Evolutionary conservation across 2,329 filamentous ascomycete species (phyloP), one percentile per base, ranked within the genome.

Genomic region (Fusarium chaquense): DNA sequence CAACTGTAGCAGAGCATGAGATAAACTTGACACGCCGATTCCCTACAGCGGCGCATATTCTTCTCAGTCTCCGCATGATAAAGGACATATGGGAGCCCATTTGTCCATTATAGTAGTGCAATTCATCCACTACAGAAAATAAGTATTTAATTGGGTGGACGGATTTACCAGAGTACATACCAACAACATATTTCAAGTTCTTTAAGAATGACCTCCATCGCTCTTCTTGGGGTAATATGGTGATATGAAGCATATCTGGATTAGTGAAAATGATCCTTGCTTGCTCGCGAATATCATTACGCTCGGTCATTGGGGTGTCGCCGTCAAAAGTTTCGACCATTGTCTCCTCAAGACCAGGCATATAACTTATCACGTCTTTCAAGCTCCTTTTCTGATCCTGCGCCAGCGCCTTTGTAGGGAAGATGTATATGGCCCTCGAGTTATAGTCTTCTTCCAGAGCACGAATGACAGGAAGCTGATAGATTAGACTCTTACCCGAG

Each of bases 401-500:
- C 0, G 96, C 95, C 18, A 99, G 82, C 2, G 96, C 96, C 80
- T 99, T 99, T 0, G 96, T 99, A 0, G 96, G 96, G 65, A 99
- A 99, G 36, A 99, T 97, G 77, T 98, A 98, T 90, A 99, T 93
- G 4, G 96, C 96, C 73, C 96, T 86, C 11, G 93, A 92, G 58
- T 90, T 84, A 3, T 80, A 82, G 74, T 98, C 92, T 54, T 88
- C 84, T 78, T 99, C 95, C 3, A 99, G 82, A 51, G 93, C 91
- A 76, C 97, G 90, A 13, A 99, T 82, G 45, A 99, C 93, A 0
- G 96, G 96, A 18, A 99, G 86, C 76, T 99, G 96, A 76, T 98
- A 99, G 65, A 99, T 98, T n/a, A 99, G 83, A 8, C 94, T 98
- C 79, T 99, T 99, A 13, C 96, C 96, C 1, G 96, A 99, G 76